These are phyloP conservation scores for Pezizomycotina sp. DNA, from an alignment of 2,329 filamentous ascomycete genomes.

Conservation along the genomic window DNA sequence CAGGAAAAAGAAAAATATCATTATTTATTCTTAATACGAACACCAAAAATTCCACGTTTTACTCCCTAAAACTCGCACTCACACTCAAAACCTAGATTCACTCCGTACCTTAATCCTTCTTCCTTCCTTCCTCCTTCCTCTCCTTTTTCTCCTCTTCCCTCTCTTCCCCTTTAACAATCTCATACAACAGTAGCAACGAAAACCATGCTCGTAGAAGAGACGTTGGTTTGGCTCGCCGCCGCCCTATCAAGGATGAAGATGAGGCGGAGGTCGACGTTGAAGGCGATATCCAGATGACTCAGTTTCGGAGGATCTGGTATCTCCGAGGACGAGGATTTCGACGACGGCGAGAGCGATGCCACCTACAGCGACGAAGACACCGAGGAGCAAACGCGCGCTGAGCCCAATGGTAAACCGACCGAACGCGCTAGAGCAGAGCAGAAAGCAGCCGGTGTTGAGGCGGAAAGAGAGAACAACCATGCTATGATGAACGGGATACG, in stretches of 20 bases:
- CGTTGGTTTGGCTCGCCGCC: slow-evolving; percentile 49
- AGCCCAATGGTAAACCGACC: slow-evolving; percentile 24
- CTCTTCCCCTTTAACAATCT: too few relatives aligned
- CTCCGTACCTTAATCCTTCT: too few relatives aligned
- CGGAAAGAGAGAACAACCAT: slow-evolving; percentile 38
- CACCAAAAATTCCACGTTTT: too few relatives aligned
- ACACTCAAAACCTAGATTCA: too few relatives aligned
- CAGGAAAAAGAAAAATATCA: too few relatives aligned
- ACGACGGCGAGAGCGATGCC: slow-evolving; percentile 43
- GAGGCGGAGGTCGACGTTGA: slow-evolving; percentile 44
- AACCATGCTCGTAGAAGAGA: slow-evolving; percentile 50
- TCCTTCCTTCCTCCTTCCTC: too few relatives aligned
- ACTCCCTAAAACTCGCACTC: too few relatives aligned
- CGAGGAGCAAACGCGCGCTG: slow-evolving; percentile 24
- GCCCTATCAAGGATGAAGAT: slow-evolving; percentile 54
- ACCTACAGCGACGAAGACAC: slow-evolving; percentile 32
- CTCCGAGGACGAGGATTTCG: slow-evolving; percentile 43
- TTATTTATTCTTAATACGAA: too few relatives aligned
- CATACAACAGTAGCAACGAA: too few relatives aligned
- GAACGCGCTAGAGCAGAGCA: slow-evolving; percentile 26
- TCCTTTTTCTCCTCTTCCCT: too few relatives aligned
- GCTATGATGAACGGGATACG: slow-evolving; percentile 43
- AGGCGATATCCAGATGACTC: slow-evolving; percentile 49
- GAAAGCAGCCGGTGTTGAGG: slow-evolving; percentile 29
- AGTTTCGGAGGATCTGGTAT: slow-evolving; percentile 46